Conservation (phyloP, 257 asterid species). For the Datura wrightii region DNA sequence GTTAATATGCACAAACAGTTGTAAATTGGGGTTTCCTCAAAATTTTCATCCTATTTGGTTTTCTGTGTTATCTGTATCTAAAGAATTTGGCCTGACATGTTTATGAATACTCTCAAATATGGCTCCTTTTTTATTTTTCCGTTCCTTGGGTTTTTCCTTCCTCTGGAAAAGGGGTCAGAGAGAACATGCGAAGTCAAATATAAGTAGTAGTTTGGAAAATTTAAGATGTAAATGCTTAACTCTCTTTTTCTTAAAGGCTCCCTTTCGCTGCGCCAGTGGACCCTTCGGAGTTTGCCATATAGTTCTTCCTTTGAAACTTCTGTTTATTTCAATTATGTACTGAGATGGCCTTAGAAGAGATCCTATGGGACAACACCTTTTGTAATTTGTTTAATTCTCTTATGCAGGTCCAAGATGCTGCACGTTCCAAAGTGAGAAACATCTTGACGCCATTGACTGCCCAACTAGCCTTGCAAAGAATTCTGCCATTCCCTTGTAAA, state of each 20-base stretch:
- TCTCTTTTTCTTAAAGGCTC: neutral
- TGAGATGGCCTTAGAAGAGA: neutral
- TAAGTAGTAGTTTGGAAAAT: neutral
- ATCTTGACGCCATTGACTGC: conserved; percentile 68
- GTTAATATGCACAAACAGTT: neutral
- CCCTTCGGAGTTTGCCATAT: neutral
- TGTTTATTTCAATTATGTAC: neutral
- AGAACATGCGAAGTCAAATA: neutral
- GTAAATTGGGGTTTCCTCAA: conserved; percentile 15
- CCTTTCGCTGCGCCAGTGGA: neutral
- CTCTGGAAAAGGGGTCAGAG: neutral
- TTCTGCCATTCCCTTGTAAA: conserved; percentile 87
- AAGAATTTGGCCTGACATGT: neutral
- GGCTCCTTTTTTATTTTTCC: neutral
- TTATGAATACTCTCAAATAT: neutral
- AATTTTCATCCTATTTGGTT: neutral
- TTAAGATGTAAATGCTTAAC: neutral
- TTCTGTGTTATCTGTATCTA: neutral
- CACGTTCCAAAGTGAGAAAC: conserved; percentile 67
- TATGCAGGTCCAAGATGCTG: conserved; percentile 78
- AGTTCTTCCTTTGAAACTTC: conserved; percentile 17
- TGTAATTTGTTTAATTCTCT: conserved; percentile 33
- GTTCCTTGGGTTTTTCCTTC: neutral
- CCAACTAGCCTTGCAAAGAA: conserved; percentile 74
- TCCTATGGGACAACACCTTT: neutral